Percentiles rank a stretch among this genome's conserved stretches.
Conservation (phyloP, 768 basidiomycete species). For the Gloeopeniophorella convolvens region DNA sequence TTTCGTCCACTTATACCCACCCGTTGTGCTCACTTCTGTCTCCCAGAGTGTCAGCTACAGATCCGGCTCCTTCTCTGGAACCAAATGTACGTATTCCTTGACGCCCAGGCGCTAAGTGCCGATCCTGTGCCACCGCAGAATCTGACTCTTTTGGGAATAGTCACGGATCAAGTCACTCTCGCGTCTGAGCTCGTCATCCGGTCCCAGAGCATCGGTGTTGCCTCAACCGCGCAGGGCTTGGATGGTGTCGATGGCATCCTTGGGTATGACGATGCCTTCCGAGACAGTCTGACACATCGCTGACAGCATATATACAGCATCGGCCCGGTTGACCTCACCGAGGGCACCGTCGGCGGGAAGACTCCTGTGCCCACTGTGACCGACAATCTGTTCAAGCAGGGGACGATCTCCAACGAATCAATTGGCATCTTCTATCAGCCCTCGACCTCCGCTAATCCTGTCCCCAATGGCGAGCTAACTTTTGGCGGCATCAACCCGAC, state of each 20-base stretch:
- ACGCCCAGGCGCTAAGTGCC: conserved; percentile 30
- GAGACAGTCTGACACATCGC: not conserved
- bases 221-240: conserved; percentile 26
- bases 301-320: conserved; percentile 28
- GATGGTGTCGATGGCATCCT: conserved; percentile 43
- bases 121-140: not conserved
- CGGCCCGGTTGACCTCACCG: conserved; percentile 46
- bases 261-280: conserved; percentile 29
- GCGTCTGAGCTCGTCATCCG: conserved; percentile 17
- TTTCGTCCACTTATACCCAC: conserved; percentile 19
- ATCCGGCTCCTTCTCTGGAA: conserved; percentile 15
- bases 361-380: conserved; percentile 45
- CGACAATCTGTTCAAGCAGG: conserved; percentile 48
- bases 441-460: conserved; percentile 29
- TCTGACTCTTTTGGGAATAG: conserved; percentile 18
- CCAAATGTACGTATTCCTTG: conserved; percentile 24
- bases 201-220: conserved; percentile 35
- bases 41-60: conserved; percentile 21
- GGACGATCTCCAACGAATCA: conserved; percentile 37
- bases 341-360: conserved; percentile 36
- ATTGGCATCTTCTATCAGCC: conserved; percentile 51
- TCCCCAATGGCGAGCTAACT: conserved; percentile 47
- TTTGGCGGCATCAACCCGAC: conserved; percentile 46
- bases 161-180: conserved; percentile 10
- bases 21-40: conserved; percentile 46